Evolutionary conservation across 2,329 filamentous ascomycete genomes (phyloP), one percentile per base, ranked within the genome.

Genomic region (Cercospora sesami): DNA sequence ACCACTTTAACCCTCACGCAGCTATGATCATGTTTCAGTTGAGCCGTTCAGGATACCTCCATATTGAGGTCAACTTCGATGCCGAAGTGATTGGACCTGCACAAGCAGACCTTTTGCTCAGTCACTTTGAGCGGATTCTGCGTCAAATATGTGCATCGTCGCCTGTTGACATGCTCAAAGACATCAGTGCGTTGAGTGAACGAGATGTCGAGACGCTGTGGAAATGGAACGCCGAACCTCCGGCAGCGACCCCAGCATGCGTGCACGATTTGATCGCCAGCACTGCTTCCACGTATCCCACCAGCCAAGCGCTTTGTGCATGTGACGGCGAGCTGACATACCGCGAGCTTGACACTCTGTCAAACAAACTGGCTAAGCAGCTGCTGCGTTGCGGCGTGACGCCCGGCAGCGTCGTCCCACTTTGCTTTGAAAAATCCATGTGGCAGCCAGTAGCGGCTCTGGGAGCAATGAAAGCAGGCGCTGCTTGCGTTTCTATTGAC

Each of bases 381-480:
- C 63, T 69, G 4, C 9, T 16, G 33, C 5, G 3, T 26, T 16
- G 28, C n/a, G 63, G 69, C 4, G 31, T 61, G 18, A 14, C 21
- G 16, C 30, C 18, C 5, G 59, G 39, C 30, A 36, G 16, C 9
- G 61, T 75, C 16, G 64, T 76, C 3, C 71, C 74, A 2, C 48
- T 75, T 14, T 75, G 68, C 65, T 75, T 75, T 36, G 74, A 75
- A 60, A 77, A 77, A 58, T 75, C 74, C 6, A 60, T 62, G 64
- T 77, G 72, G 73, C 71, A 68, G 26, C 68, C 70, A 21, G 70
- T 77, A 21, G 73, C 70, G 26, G 71, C 73, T 23, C 66, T 73
- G 59, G 75, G 69, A 39, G 67, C 67, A 8, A 75, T 78, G 71
- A 79, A 78, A 69, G 75, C 73, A 9, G 76, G 76, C 26, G 72